A percentile compares a stretch with the other conserved stretches of the same genome.
These are phyloP conservation scores for Cladobotryum mycophilum DNA, from an alignment of 2,329 filamentous ascomycete species.

Conservation along the genomic window DNA sequence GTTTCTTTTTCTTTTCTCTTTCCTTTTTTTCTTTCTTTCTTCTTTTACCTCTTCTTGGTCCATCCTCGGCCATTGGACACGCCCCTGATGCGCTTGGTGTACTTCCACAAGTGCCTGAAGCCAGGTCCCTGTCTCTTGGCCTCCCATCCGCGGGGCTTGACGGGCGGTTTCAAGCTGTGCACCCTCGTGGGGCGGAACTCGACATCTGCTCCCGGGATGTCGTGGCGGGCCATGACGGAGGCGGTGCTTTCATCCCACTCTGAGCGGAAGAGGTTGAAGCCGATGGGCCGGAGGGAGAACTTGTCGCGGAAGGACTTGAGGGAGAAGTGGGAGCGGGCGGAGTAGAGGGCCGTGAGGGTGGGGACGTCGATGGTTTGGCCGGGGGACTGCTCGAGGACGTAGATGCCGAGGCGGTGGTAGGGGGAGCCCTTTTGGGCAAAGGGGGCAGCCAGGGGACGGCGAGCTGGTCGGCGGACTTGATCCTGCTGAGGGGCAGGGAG, in stretches of 20 bases:
- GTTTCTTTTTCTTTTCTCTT: not conserved
- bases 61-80: conserved; percentile 37
- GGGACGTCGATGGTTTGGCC: conserved; percentile 51
- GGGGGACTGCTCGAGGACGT: conserved; percentile 73
- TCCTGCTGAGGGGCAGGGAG: conserved; percentile 57
- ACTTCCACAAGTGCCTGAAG: conserved; percentile 60
- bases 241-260: conserved; percentile 84
- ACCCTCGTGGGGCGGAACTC: conserved; percentile 80
- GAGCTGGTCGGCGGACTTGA: conserved; percentile 56
- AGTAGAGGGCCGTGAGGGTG: conserved; percentile 48
- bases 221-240: conserved; percentile 77
- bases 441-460: conserved; percentile 75
- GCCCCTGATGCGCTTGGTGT: conserved; percentile 51
- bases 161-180: conserved; percentile 57
- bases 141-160: conserved; percentile 59
- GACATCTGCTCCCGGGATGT: conserved; percentile 68
- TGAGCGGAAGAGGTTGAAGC: conserved; percentile 80
- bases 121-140: conserved; percentile 59
- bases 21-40: conserved; percentile 17
- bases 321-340: conserved; percentile 60
- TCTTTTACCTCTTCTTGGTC: conserved; percentile 34
- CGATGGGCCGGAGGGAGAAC: conserved; percentile 64
- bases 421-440: conserved; percentile 83
- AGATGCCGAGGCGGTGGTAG: conserved; percentile 82
- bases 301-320: conserved; percentile 69